Evolutionary conservation across 345 rosid genomes (phyloP), one percentile per base, ranked within the genome.

Genomic region (Hibiscus trionum): DNA sequence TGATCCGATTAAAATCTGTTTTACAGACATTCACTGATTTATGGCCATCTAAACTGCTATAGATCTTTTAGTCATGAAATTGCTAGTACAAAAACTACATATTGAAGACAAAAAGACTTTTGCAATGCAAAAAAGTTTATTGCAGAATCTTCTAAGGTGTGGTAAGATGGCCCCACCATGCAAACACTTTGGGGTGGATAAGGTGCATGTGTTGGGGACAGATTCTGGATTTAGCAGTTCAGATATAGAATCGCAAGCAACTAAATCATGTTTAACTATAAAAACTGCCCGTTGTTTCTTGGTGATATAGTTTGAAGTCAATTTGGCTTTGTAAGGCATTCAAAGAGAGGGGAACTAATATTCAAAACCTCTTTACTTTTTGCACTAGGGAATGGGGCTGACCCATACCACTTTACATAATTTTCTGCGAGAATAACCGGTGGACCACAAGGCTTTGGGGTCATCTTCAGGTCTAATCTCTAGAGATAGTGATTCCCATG

Each of bases 1-100:
- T 63, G 70, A 77, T 56, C 70, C 46, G 33, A 49, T 67, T 21
- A 55, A 71, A 80, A 58, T 73, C 55, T 70, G 72, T 72, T 73
- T 75, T 46, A 26, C 74, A 55, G 21, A 44, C 71, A 37, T 44
- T 35, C 35, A 21, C 60, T 66, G 70, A 35, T 73, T 66, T 74
- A 31, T 79, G 71, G 77, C 73, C 11, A 42, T 6, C 9, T 37
- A 7, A 9, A 42, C 46, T 42, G 11, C 46, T 74, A 52, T 50
- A 16, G 15, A 37, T 79, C 35, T 11, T 56, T 52, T 26, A 27
- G 71, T 77, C 80, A 61, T 66, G 46, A 71, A 66, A 21, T 70
- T 69, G 65, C 77, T 77, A 64, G 73, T 73, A 19, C 59, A 55
- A 19, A 27, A 17, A 61, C 49, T 60, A n/a, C 68, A 70, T 61